Evolutionary conservation across 1,284 basidiomycete genomes (phyloP).

Genomic region (Ganoderma resinaceum): DNA sequence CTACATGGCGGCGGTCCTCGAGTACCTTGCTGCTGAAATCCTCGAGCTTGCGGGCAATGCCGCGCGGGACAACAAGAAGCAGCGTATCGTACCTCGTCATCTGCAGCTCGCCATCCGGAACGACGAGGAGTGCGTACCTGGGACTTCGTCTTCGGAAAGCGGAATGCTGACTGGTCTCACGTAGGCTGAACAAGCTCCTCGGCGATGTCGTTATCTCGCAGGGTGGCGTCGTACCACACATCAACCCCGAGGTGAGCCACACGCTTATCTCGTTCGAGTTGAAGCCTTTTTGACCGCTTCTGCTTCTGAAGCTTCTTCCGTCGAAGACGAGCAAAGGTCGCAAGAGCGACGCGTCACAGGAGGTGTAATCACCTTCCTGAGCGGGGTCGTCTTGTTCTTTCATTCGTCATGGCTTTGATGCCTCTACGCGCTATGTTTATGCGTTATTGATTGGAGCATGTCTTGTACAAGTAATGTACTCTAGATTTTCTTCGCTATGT

Average conservation of each 20-base stretch:
- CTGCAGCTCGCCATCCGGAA: conserved; percentile 89
- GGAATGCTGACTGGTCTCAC: background rate
- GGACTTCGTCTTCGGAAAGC: background rate
- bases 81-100: conserved; percentile 88
- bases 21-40: conserved; percentile 88
- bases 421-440: background rate
- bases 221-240: conserved; percentile 82
- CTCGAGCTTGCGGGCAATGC: conserved; percentile 89
- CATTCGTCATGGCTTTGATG: background rate
- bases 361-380: conserved; percentile 38
- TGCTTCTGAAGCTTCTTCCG: conserved; percentile 61
- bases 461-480: conserved; percentile 26
- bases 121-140: conserved; percentile 70
- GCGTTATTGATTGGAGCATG: conserved; percentile 4
- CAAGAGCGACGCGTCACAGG: conserved; percentile 44
- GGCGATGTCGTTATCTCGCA: conserved; percentile 87
- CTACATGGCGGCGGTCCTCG: conserved; percentile 86
- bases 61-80: conserved; percentile 83
- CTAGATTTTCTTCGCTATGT: conserved; percentile 10
- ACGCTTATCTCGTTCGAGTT: background rate
- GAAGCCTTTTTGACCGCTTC: background rate
- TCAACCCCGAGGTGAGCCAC: conserved; percentile 51
- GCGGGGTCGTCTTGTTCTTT: background rate
- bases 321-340: conserved; percentile 48
- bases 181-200: conserved; percentile 71